Base-by-base conservation (phyloP, 495 filamentous ascomycete species). In the Xylaria cubensis region DNA sequence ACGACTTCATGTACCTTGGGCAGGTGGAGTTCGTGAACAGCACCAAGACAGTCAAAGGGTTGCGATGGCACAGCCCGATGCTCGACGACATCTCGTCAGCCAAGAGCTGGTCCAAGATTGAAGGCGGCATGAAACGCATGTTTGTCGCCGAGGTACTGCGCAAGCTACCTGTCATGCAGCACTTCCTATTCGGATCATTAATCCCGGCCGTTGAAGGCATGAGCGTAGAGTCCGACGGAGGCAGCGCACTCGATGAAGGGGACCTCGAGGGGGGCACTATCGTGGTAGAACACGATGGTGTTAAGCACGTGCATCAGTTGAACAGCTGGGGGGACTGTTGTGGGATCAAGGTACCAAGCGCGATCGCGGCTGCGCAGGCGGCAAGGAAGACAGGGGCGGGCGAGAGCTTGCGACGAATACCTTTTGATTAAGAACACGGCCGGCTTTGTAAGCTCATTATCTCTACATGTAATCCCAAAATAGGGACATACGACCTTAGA, bases 21-120 rank as follows among this genome's bases (percentile, higher is more conserved):
- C 95, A 98, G 82, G 93, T 99, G 39, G 87, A 89, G 39, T 98
- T 96, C 83, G 95, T 98, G 59, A 97, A 97, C 80, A 92, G 90
- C 74, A 95, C 97, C 64, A 99, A 99, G 86, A 97, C 93, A 1
- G 96, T 98, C 53, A 93, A 97, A 73, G 95, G 95, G 12, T 83
- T 99, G 73, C 88, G 97, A 58, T 99, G 96, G 96, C 96, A 98
- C 78, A 95, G 92, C 74, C 96, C 96, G 1, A 98, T 99, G 97
- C 86, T 99, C 44, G 97, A 99, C 77, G 96, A 99, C 78, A 98
- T 99, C 70, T 94, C 92, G 3, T 90, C 92, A n/a, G 92, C 96
- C 5, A 94, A 94, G 80, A 92, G 86, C 69, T 99, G 96, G 96
- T 83, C 74, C 67, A 98, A 99, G 83, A 91, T 99, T 59, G 95